These are phyloP conservation scores for Amanita fuliginea DNA, from an alignment of 768 basidiomycete genomes.

Conservation along the genomic window DNA sequence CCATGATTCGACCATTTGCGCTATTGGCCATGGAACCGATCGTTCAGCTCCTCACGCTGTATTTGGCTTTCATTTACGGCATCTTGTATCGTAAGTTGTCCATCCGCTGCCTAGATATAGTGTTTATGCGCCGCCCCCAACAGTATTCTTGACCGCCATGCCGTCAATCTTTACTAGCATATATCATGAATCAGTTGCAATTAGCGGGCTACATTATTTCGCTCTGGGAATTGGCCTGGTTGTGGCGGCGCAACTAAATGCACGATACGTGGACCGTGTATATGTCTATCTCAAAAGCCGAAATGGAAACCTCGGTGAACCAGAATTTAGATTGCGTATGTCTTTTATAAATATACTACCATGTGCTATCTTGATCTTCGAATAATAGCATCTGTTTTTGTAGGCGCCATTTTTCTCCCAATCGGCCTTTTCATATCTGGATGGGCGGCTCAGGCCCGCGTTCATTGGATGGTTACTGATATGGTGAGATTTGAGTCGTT, in stretches of 20 bases:
- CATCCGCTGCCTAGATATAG: not conserved
- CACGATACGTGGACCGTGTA: constrained; percentile 41
- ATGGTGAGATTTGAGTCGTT: constrained; percentile 33
- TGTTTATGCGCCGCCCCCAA: not conserved
- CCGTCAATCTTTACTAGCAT: constrained; percentile 37
- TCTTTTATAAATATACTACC: constrained; percentile 5
- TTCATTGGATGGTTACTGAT: constrained; percentile 66
- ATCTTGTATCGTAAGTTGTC: constrained; percentile 37
- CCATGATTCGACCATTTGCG: constrained; percentile 55
- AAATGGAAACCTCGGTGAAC: constrained; percentile 33
- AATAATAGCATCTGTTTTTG: constrained; percentile 46
- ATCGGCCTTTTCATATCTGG: constrained; percentile 60
- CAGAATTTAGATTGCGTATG: constrained; percentile 40
- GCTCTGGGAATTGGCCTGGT: constrained; percentile 56
- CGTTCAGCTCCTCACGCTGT: constrained; percentile 53
- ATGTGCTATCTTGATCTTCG: not conserved
- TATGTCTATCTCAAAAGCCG: constrained; percentile 39
- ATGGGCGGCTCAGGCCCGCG: constrained; percentile 47
- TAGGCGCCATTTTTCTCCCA: constrained; percentile 50
- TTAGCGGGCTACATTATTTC: constrained; percentile 60
- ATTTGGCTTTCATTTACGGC: constrained; percentile 65
- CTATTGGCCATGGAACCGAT: constrained; percentile 54
- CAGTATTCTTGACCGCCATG: constrained; percentile 60
- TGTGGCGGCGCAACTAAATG: constrained; percentile 41
- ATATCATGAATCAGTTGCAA: constrained; percentile 46